Evolutionary conservation across 2,329 filamentous ascomycete genomes (phyloP).

Genomic region (Fusarium nelsonii): DNA sequence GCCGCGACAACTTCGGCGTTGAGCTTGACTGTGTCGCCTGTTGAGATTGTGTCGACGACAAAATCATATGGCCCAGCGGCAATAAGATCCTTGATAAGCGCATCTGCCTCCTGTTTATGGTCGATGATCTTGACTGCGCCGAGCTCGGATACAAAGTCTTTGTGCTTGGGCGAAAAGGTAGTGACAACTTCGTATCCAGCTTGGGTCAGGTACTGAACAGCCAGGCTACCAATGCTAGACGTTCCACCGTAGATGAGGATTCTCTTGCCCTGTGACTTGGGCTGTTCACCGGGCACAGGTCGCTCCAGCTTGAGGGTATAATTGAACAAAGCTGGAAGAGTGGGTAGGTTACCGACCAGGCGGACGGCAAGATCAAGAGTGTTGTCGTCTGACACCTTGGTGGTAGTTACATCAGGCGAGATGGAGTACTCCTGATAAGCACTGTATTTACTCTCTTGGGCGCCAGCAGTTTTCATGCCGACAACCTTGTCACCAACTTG

Average conservation of each 20-base stretch:
- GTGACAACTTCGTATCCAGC: constrained; percentile 38
- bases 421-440: constrained; percentile 34
- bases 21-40: constrained; percentile 28
- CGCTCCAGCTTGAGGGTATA: constrained; percentile 26
- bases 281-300: constrained; percentile 5
- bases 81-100: constrained; percentile 6
- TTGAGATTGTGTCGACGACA: constrained; percentile 34
- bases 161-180: constrained; percentile 36
- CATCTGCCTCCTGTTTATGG: constrained; percentile 11
- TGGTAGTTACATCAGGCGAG: constrained; percentile 16
- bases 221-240: constrained; percentile 34
- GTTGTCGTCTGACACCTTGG: constrained; percentile 18
- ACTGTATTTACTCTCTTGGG: constrained; percentile 32
- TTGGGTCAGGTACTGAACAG: constrained; percentile 35
- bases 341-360: constrained; percentile 37
- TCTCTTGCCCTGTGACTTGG: constrained; percentile 23
- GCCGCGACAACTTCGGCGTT: constrained; percentile 26
- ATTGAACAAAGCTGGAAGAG: constrained; percentile 35
- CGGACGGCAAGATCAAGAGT: constrained; percentile 30
- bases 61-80: constrained; percentile 30
- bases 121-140: constrained; percentile 26
- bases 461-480: constrained; percentile 34
- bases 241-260: constrained; percentile 37
- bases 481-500: constrained; percentile 36
- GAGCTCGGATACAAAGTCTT: constrained; percentile 27